phyloP scores from a whole-genome alignment of 805 yeast species.

The Yarrowia alimentaria region DNA sequence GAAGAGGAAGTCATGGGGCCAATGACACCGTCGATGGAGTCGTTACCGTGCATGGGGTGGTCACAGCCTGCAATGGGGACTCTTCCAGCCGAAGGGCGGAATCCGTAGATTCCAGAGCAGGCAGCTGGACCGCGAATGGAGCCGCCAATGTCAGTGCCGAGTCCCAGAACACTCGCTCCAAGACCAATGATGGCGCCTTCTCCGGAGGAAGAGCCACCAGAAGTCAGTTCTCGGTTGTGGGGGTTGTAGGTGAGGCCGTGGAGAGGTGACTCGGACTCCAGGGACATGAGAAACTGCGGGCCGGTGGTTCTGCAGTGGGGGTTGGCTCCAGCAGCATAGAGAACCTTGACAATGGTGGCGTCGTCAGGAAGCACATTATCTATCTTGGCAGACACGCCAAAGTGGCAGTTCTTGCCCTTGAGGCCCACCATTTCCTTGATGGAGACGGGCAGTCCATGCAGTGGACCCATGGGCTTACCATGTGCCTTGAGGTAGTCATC shows the following conservation, averaged over 20 bases:
- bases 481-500: slow-evolving; percentile 50
- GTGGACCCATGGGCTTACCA: slow-evolving; percentile 56
- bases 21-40: slow-evolving; percentile 58
- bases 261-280: slow-evolving; percentile 48
- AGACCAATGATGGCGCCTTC: slow-evolving; percentile 50
- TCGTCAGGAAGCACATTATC: slow-evolving; percentile 27
- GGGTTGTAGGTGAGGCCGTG: slow-evolving; percentile 52
- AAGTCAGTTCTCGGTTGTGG: slow-evolving; percentile 44
- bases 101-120: slow-evolving; percentile 44
- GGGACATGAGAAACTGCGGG: slow-evolving; percentile 57
- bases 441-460: slow-evolving; percentile 64
- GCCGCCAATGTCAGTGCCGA: slow-evolving; percentile 57
- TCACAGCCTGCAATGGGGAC: slow-evolving; percentile 46
- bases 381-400: slow-evolving; percentile 6
- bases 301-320: slow-evolving; percentile 61
- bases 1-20: slow-evolving; percentile 66
- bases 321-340: slow-evolving; percentile 51
- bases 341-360: slow-evolving; percentile 27
- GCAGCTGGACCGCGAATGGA: slow-evolving; percentile 51
- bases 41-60: slow-evolving; percentile 57
- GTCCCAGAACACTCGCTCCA: slow-evolving; percentile 49
- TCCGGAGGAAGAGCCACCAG: slow-evolving; percentile 58
- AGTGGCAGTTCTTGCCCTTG: slow-evolving; percentile 26
- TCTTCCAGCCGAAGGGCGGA: slow-evolving; percentile 50
- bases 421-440: slow-evolving; percentile 36